phyloP scores from a whole-genome alignment of 306 rosid genomes.

The Ceratonia siliqua region DNA sequence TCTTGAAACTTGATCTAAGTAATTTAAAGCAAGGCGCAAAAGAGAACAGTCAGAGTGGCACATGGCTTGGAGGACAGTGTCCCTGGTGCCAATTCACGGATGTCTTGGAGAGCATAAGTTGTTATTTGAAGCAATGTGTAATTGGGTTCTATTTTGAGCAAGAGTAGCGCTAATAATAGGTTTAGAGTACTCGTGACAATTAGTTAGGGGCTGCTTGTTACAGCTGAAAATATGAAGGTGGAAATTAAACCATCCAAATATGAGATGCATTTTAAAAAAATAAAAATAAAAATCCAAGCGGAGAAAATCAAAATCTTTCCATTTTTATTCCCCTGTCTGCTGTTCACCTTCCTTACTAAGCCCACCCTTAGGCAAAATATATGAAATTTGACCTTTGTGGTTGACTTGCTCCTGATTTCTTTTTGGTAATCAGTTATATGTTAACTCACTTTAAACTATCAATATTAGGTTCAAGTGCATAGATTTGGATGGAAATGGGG shows the following conservation, averaged over 20 bases:
- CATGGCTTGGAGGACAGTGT: neutral
- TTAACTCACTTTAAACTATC: slow-evolving; percentile 35
- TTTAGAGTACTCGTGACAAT: neutral
- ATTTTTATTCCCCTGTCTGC: slow-evolving; percentile 6
- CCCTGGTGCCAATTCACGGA: neutral
- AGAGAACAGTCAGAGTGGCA: slow-evolving; percentile 10
- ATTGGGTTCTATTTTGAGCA: slow-evolving; percentile 6
- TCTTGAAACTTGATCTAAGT: neutral
- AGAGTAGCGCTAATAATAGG: neutral
- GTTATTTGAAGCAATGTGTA: neutral
- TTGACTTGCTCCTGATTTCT: slow-evolving; percentile 27
- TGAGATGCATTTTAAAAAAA: too few relatives aligned
- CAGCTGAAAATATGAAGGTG: neutral
- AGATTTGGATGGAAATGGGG: slow-evolving; percentile 96
- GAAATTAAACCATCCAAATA: neutral
- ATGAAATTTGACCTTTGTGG: slow-evolving; percentile 21
- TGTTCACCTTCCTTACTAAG: slow-evolving; percentile 9
- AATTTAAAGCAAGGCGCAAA: neutral
- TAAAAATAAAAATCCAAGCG: too few relatives aligned
- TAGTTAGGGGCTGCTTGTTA: neutral
- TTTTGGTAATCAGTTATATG: slow-evolving; percentile 10
- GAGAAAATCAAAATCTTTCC: neutral
- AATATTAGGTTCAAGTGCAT: slow-evolving; percentile 90
- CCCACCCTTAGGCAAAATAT: neutral
- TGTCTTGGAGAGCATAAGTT: neutral